phyloP scores from a whole-genome alignment of 495 filamentous ascomycete genomes.

The Hypomontagnella monticulosa region DNA sequence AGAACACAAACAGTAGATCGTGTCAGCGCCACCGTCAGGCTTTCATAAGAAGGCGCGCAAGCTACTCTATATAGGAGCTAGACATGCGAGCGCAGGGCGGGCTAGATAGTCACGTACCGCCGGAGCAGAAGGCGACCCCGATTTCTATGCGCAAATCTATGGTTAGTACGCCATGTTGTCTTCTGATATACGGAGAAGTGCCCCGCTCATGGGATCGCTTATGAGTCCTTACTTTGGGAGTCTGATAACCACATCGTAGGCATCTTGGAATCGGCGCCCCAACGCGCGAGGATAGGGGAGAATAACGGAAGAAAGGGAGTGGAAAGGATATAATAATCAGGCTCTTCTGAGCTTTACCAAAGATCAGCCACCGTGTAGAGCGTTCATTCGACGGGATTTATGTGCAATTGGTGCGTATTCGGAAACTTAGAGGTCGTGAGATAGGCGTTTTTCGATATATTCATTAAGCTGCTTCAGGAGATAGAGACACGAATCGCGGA shows the following conservation, averaged over 20 bases:
- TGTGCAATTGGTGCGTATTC: constrained; percentile 18
- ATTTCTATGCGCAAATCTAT: constrained; percentile 70
- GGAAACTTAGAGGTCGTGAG: neutral
- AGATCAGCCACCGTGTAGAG: neutral
- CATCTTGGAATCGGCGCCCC: constrained; percentile 51
- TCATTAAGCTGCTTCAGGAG: constrained; percentile 19
- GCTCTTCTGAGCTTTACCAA: neutral
- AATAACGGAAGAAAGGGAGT: neutral
- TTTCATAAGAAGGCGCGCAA: constrained; percentile 4
- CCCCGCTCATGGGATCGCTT: neutral
- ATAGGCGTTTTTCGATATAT: constrained; percentile 7
- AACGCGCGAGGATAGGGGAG: constrained; percentile 3
- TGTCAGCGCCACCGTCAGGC: constrained; percentile 18
- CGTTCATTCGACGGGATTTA: neutral
- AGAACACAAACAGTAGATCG: constrained; percentile 27
- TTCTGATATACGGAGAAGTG: neutral
- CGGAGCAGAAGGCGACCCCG: constrained; percentile 94
- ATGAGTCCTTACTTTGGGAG: constrained; percentile 77
- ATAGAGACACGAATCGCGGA: constrained; percentile 38
- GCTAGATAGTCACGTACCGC: constrained; percentile 70
- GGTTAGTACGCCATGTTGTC: constrained; percentile 8
- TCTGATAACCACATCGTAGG: constrained; percentile 92
- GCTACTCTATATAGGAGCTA: neutral
- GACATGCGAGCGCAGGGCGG: constrained; percentile 27
- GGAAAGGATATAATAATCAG: neutral